phyloP scores from a whole-genome alignment of 176 grass and related monocot species.

The Areca catechu region DNA sequence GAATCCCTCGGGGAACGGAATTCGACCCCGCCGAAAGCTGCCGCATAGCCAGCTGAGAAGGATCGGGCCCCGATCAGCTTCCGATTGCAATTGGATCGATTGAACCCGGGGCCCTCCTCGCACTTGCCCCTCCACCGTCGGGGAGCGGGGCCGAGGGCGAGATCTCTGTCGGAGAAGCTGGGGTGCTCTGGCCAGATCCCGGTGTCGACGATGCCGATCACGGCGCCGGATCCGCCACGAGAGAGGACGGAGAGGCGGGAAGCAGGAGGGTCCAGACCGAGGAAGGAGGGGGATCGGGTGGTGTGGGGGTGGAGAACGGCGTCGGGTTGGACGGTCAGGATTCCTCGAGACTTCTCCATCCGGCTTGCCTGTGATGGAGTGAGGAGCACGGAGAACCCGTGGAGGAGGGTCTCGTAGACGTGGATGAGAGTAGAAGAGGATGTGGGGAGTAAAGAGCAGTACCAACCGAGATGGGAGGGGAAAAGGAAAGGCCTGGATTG shows the following conservation, averaged over 20 bases:
- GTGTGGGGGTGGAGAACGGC: slow-evolving; percentile 53
- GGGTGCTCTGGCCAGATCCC: slow-evolving; percentile 84
- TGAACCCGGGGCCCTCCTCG: slow-evolving; percentile 45
- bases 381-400: slow-evolving; percentile 65
- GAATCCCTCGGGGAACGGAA: slow-evolving; percentile 78
- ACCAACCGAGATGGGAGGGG: slow-evolving; percentile 59
- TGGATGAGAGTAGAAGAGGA: slow-evolving; percentile 46
- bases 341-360: slow-evolving; percentile 43
- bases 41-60: slow-evolving; percentile 65
- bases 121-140: slow-evolving; percentile 72
- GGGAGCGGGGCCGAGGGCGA: slow-evolving; percentile 37
- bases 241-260: slow-evolving; percentile 68
- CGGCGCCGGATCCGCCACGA: slow-evolving; percentile 73
- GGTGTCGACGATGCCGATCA: slow-evolving; percentile 81
- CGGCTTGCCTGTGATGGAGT: slow-evolving; percentile 31
- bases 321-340: slow-evolving; percentile 80
- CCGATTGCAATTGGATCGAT: slow-evolving; percentile 47
- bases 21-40: slow-evolving; percentile 18
- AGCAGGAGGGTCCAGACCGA: slow-evolving; percentile 60
- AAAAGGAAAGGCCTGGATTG: slow-evolving; percentile 58
- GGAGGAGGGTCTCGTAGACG: slow-evolving; percentile 77
- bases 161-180: slow-evolving; percentile 70
- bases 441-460: slow-evolving; percentile 54
- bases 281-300: slow-evolving; percentile 78
- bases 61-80: slow-evolving; percentile 85